Evolutionary conservation across 352 stramenopile species (phyloP), one percentile per base, ranked within the genome.

Genomic region (Phytophthora macrochlamydospora): DNA sequence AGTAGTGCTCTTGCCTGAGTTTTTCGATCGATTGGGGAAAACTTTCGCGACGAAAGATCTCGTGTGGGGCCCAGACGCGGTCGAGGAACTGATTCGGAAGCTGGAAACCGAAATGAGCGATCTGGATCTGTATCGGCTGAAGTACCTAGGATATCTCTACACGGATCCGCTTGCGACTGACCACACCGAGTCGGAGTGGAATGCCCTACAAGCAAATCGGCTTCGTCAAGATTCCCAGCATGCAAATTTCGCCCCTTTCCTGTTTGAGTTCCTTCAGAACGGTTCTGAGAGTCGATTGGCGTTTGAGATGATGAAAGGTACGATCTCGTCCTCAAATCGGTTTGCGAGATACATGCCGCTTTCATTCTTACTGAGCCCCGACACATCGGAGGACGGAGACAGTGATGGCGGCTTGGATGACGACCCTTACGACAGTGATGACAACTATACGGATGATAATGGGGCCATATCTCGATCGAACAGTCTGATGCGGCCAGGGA

Each of bases 11-110:
- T 71, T 95, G 56, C 89, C 89, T 3, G 89, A 96, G 51, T 96
- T 96, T 56, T 96, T 96, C 57, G 89, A 96, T 28, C 84, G 87
- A 12, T 43, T 96, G 32, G 79, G 83, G 65, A 91, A 88, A 75
- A 90, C 61, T 6, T 87, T 83, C 50, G 69, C 79, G 29, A 90
- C 87, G 3, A 96, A 94, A 51, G 89, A 96, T 56, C 67, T 95
- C 46, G 81, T 94, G 13, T 96, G 89, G 89, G 85, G 87, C 0
- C 73, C 79, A 6, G 74, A 83, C 40, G 78, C 79, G 24, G 76
- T 96, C 0, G 78, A 94, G 64, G 88, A 96, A 51, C 65, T 96
- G 48, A 87, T 90, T 42, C 62, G 73, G 37, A 90, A 87, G 43
- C 66, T 96, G 6, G 84, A 94, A 50, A 57, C 57, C 7, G 88